Percentiles rank a stretch among this genome's conserved stretches.
These are phyloP conservation scores for Aureobasidium sp. DNA, from an alignment of 2,329 filamentous ascomycete species.

Conservation along the genomic window DNA sequence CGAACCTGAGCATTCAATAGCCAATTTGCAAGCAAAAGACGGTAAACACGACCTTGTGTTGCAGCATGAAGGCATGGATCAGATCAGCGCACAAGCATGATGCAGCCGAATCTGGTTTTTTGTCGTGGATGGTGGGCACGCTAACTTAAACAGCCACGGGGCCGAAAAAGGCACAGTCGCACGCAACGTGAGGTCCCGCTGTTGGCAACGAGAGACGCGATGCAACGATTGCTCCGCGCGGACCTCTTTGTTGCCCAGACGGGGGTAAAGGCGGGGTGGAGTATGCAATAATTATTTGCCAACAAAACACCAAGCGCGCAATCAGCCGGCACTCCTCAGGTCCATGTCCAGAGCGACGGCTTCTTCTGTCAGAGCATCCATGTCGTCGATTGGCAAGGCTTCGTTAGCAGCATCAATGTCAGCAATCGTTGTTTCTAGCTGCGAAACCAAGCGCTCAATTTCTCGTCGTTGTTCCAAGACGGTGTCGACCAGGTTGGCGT, in stretches of 20 bases:
- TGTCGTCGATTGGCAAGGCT: constrained; percentile 10
- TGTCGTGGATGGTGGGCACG: neutral
- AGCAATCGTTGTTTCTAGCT: constrained; percentile 47
- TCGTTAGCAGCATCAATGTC: constrained; percentile 40
- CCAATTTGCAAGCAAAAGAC: neutral
- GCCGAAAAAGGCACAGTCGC: neutral
- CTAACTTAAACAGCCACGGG: neutral
- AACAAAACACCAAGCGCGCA: neutral
- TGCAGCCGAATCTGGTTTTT: neutral
- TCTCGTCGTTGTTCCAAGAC: constrained; percentile 48
- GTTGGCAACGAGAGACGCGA: constrained; percentile 3
- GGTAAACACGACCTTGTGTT: neutral
- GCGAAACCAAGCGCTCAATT: constrained; percentile 46
- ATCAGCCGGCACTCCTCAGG: constrained; percentile 18
- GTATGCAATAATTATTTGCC: neutral
- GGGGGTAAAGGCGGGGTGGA: constrained; percentile 9
- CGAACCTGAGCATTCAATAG: neutral
- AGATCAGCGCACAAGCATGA: neutral
- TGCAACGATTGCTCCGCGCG: constrained; percentile 18
- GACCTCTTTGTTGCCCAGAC: constrained; percentile 7
- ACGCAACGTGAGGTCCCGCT: neutral
- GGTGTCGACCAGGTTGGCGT: constrained; percentile 40
- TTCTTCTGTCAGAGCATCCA: constrained; percentile 22
- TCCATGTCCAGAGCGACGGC: constrained; percentile 23
- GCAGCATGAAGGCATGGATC: constrained; percentile 1